Conservation (phyloP, 2,329 filamentous ascomycete genomes). For the Ophiosphaerella narmari region DNA sequence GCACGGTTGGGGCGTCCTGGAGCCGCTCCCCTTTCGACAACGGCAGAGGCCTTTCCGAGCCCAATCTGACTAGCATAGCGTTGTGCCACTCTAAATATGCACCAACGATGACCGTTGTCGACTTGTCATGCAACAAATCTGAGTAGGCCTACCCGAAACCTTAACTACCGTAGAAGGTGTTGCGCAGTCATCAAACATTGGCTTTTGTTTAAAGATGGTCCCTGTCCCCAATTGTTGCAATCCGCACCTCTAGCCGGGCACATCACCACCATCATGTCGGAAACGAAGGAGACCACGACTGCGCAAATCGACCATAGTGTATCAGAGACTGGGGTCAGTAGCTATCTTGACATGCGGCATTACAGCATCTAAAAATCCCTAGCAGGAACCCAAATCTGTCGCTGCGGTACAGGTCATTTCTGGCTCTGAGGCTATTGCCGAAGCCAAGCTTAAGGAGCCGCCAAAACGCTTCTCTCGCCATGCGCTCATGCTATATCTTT, state of each 20-base stretch:
- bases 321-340: background rate
- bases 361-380: no score
- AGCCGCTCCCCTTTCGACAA: no score
- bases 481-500: slow-evolving; percentile 29
- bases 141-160: no score
- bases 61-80: no score
- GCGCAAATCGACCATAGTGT: background rate
- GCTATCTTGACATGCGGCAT: background rate
- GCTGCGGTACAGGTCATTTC: slow-evolving; percentile 53
- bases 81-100: no score
- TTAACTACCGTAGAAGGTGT: no score
- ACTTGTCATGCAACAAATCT: no score
- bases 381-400: slow-evolving; percentile 18
- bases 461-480: slow-evolving; percentile 30
- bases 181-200: background rate
- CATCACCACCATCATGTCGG: background rate
- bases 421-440: slow-evolving; percentile 60
- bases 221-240: background rate
- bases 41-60: no score
- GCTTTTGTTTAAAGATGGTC: background rate
- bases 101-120: no score
- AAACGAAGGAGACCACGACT: background rate
- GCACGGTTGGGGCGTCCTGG: no score
- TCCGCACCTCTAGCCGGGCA: background rate
- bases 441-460: slow-evolving; percentile 61